Evolutionary conservation across 2,329 filamentous ascomycete genomes (phyloP), one percentile per base, ranked within the genome.

Genomic region (Hypoxylon sp.): DNA sequence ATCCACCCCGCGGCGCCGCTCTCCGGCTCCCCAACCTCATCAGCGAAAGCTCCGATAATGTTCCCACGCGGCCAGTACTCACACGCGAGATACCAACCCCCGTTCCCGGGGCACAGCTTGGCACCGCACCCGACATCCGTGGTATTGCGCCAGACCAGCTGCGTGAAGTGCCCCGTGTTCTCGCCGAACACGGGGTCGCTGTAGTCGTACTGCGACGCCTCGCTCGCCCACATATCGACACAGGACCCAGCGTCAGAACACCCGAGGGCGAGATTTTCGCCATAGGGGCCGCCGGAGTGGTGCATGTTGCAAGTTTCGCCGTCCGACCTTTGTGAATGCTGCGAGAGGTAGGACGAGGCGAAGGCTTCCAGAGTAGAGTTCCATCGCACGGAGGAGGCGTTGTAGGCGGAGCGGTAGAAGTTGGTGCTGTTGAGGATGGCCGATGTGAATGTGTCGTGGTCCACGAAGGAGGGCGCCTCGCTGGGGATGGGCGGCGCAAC

Each of bases 191-290:
- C 85, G 0, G 85, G 85, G 0, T 84, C 75, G 1, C 75, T 70
- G 76, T 87, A 94, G 72, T 91, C 79, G 75, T 93, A 94, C 5
- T 81, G 65, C 0, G 77, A 73, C 10, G 87, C 77, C 79, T 92
- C 89, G 70, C 84, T 75, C 17, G 88, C 92, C 91, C 92, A 94
- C 1, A 85, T 86, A 48, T 87, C 85, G n/a, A 94, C 82, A 54
- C 86, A 84, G 2, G 83, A 81, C 0, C 85, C 85, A 1, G 85
- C 86, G 74, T 91, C 89, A 0, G 82, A 69, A 76, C 89, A 93
- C 3, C 91, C 91, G 3, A 88, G 83, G 6, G 91, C 91, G 2
- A 94, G 84, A 79, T 94, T 94, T 80, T 94, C 92, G 74, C 92
- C 92, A 68, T 89, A 89, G 0, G 89, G 87, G 0, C 89, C 89